Base-by-base conservation (phyloP, 2,329 filamentous ascomycete species). In the Pseudopyricularia cyperi region DNA sequence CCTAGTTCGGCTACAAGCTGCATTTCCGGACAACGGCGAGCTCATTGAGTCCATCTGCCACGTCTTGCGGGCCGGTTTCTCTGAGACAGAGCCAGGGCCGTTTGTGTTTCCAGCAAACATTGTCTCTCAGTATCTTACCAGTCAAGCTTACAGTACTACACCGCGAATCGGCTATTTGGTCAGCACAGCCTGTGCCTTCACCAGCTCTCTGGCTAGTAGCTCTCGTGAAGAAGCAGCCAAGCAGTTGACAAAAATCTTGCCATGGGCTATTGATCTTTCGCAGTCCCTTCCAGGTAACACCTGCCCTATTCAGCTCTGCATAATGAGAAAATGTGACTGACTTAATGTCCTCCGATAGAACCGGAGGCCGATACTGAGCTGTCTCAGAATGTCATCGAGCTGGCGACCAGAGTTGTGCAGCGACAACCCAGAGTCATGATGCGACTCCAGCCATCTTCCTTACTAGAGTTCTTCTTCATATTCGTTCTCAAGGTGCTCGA, bases 21-120 rank as follows among this genome's bases (percentile, higher is more conserved):
- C 77, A 0, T 82, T 89, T 46, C 74, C 71, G 3, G 67, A 66
- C 2, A 80, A 77, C 53, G 76, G 79, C 22, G 87, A 90, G 57
- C 76, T 88, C 11, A 75, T 85, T 22, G 86, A 90, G 60, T 74
- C 79, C 4, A 80, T 83, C 33, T 93, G 87, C 66, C 75, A 74
- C 53, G 78, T 90, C 48, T 73, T 91, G 49, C 79, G 82, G 39
- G 77, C 81, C 19, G 88, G 88, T 0, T 90, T 90, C 60, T 82
- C 82, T 1, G 88, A 94, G 64, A 76, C 74, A 0, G 77, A 81
- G 26, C 79, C 84, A 3, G 87, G 87, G 0, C 85, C 87, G 1
- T 91, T 93, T 59, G 86, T 90, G 8, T 80, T 94, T 55, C 76
- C 83, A 3, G 73, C 84, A 0, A 68, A 74, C 1, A 73, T 80